phyloP scores from a whole-genome alignment of 768 basidiomycete species.

The Psilocybe azurescens region DNA sequence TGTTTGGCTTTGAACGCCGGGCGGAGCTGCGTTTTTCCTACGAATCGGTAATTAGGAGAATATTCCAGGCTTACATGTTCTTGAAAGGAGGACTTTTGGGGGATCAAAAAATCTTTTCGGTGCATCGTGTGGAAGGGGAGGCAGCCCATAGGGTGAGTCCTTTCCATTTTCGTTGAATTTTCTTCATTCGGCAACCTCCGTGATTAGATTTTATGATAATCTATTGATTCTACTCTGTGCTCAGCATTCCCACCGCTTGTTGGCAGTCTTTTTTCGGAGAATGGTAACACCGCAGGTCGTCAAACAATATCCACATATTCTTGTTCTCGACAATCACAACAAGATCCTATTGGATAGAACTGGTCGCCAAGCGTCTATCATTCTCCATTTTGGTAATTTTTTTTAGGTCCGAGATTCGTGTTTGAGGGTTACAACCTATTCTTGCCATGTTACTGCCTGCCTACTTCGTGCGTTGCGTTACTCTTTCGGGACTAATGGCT shows the following conservation, averaged over 20 bases:
- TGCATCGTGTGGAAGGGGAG: constrained; percentile 27
- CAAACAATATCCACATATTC: background rate
- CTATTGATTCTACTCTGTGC: constrained; percentile 12
- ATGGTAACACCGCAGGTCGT: background rate
- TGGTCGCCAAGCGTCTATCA: constrained; percentile 1
- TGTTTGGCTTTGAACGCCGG: background rate
- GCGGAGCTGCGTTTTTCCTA: background rate
- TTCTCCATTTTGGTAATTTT: background rate
- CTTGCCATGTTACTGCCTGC: background rate
- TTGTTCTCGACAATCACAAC: no score
- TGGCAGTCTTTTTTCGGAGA: background rate
- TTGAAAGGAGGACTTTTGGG: constrained; percentile 19
- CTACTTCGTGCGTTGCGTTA: constrained; percentile 3
- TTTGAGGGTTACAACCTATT: background rate
- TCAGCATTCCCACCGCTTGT: constrained; percentile 12
- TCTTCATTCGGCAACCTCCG: constrained; percentile 25
- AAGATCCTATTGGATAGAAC: background rate
- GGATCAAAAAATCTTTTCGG: constrained; percentile 24
- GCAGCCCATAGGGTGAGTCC: constrained; percentile 12
- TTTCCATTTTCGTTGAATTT: constrained; percentile 13
- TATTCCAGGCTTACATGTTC: constrained; percentile 13
- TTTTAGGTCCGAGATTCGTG: background rate
- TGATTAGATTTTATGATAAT: constrained; percentile 29
- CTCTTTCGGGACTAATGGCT: constrained; percentile 19
- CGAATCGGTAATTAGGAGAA: constrained; percentile 10